Conservation (phyloP, 805 yeast genomes). For the Candida quercuum region DNA sequence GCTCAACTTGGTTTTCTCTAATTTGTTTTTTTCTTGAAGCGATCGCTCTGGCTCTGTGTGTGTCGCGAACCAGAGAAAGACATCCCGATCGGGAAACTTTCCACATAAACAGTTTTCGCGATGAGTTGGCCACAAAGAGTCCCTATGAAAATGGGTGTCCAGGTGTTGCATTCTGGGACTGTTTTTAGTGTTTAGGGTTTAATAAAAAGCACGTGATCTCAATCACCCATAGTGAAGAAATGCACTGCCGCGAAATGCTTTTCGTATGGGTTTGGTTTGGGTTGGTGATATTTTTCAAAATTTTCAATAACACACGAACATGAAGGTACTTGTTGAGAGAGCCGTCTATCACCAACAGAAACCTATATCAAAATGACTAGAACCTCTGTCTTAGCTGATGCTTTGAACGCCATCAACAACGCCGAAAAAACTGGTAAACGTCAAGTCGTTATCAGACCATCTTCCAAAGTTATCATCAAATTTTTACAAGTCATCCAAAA, state of each 20-base stretch:
- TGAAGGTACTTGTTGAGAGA: neutral
- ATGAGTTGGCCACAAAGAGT: neutral
- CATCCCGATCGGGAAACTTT: neutral
- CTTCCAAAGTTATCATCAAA: conserved; percentile 97
- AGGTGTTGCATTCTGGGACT: neutral
- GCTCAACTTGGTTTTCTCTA: conserved; percentile 23
- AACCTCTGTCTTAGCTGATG: conserved; percentile 97
- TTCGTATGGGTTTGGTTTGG: too few species aligned
- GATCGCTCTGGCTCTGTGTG: neutral
- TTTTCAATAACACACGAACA: neutral
- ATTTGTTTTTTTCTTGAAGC: conserved; percentile 15
- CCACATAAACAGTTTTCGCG: neutral
- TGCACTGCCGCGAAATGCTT: too few species aligned
- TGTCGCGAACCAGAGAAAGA: neutral
- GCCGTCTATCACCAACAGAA: neutral
- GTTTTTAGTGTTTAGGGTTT: neutral
- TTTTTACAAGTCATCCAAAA: conserved; percentile 95
- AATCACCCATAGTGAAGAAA: too few species aligned
- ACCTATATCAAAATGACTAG: conserved; percentile 71
- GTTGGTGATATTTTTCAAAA: conserved; percentile 1
- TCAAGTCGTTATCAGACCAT: conserved; percentile 97
- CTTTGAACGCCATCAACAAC: conserved; percentile 96
- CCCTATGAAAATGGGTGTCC: neutral
- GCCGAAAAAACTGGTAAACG: conserved; percentile 99
- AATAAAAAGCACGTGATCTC: neutral